Percentiles rank a stretch among this genome's conserved stretches.
These are phyloP conservation scores for Quercus lobata DNA, from an alignment of 331 rosid species.

Conservation along the genomic window DNA sequence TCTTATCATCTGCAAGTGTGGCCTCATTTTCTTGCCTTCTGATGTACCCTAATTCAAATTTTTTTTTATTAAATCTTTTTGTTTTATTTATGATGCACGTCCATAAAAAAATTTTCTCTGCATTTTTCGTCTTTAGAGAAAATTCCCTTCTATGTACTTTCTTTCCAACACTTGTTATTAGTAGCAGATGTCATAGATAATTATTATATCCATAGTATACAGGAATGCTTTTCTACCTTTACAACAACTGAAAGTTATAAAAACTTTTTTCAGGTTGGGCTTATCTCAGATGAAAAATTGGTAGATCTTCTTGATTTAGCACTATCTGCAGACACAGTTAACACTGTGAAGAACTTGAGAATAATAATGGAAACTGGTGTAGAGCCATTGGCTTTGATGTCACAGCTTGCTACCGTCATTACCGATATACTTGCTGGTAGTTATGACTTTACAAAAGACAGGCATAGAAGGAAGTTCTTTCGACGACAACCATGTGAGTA, in stretches of 20 bases:
- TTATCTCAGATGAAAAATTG: constrained; percentile 93
- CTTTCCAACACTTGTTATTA: neutral
- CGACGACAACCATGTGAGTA: constrained; percentile 82
- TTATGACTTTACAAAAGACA: constrained; percentile 72
- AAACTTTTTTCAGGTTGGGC: constrained; percentile 76
- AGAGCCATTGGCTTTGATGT: constrained; percentile 92
- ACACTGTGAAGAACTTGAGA: constrained; percentile 93
- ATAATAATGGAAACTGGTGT: constrained; percentile 96
- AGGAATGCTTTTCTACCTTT: neutral
- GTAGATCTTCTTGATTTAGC: constrained; percentile 99
- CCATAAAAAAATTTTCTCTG: too few species aligned
- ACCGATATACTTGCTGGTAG: constrained; percentile 98
- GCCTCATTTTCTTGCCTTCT: neutral
- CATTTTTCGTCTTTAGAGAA: neutral
- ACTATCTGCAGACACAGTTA: constrained; percentile 93
- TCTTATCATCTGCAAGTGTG: neutral
- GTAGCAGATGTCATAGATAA: neutral
- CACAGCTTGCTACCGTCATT: constrained; percentile 96
- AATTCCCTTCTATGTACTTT: neutral
- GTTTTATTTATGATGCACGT: too few species aligned
- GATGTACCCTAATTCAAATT: neutral
- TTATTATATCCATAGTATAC: neutral
- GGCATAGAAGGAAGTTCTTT: constrained; percentile 87
- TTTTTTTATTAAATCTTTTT: too few species aligned
- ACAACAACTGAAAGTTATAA: constrained; percentile 17